These are phyloP conservation scores for Talaromyces islandicus DNA, from an alignment of 2,329 filamentous ascomycete genomes.

Conservation along the genomic window DNA sequence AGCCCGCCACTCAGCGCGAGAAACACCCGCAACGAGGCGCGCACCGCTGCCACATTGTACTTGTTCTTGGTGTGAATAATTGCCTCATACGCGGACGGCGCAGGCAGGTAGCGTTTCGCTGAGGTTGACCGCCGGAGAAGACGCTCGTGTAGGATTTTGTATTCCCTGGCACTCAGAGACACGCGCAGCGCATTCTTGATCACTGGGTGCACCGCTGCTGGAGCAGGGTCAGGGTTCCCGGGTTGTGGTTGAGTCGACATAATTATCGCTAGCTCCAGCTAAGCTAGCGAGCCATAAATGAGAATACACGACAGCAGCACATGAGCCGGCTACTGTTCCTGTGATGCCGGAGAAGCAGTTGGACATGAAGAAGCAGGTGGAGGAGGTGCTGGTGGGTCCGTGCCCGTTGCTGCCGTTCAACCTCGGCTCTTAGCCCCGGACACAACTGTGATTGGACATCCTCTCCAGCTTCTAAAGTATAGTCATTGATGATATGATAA, in stretches of 20 bases:
- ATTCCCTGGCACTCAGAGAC: conserved; percentile 76
- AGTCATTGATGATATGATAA: neutral
- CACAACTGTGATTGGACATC: too few species aligned
- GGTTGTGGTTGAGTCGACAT: neutral
- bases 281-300: neutral
- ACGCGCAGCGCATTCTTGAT: conserved; percentile 82
- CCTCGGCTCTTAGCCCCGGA: neutral
- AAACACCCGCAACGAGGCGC: conserved; percentile 67
- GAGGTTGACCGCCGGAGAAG: conserved; percentile 64
- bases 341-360: neutral
- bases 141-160: conserved; percentile 76
- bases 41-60: conserved; percentile 64
- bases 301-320: neutral
- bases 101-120: conserved; percentile 49
- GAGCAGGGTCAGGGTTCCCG: neutral
- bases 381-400: neutral
- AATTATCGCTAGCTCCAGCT: neutral
- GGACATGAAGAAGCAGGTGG: neutral
- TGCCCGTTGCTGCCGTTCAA: neutral
- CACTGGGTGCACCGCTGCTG: conserved; percentile 54
- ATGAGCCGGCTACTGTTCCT: neutral
- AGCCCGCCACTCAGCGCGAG: conserved; percentile 56
- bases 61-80: conserved; percentile 52
- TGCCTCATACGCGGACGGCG: conserved; percentile 47
- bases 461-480: too few species aligned